These are phyloP conservation scores for Lepiota brunneoincarnata DNA, from an alignment of 768 basidiomycete genomes.

Conservation along the genomic window DNA sequence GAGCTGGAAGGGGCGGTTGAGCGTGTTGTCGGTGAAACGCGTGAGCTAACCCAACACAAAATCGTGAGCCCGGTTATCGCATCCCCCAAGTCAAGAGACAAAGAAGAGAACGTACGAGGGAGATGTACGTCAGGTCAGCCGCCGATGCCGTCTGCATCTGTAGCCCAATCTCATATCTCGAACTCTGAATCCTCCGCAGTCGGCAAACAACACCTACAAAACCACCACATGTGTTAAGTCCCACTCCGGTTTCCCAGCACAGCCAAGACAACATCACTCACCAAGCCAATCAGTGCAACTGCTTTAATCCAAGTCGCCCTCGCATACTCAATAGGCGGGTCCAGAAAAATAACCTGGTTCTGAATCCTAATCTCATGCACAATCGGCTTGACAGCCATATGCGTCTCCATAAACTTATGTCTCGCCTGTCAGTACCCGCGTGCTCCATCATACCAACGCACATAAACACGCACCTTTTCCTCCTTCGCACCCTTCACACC, in stretches of 20 bases:
- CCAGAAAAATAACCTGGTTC: conserved; percentile 98
- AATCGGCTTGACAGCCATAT: conserved; percentile 79
- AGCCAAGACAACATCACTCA: conserved; percentile 22
- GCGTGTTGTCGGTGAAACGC: conserved; percentile 65
- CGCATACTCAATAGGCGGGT: conserved; percentile 95
- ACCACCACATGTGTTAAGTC: conserved; percentile 11
- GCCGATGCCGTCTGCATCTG: conserved; percentile 74
- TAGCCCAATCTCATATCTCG: conserved; percentile 94
- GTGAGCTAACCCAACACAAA: conserved; percentile 53
- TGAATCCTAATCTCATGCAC: conserved; percentile 97
- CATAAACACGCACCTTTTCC: conserved; percentile 58
- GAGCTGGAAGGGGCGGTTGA: conserved; percentile 79
- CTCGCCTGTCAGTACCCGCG: not conserved
- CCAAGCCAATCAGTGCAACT: conserved; percentile 91
- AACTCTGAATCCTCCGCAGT: conserved; percentile 85
- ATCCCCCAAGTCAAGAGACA: not conserved
- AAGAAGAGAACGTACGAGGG: conserved; percentile 54
- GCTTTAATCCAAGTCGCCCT: conserved; percentile 85
- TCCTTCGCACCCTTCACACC: conserved; percentile 72
- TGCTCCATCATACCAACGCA: not conserved
- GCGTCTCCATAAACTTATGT: conserved; percentile 65
- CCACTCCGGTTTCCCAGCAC: no score
- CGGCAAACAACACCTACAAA: conserved; percentile 79
- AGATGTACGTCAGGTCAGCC: conserved; percentile 78
- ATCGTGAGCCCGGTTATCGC: no score